phyloP scores from a whole-genome alignment of 2,329 filamentous ascomycete species.

The Cercospora canescens region DNA sequence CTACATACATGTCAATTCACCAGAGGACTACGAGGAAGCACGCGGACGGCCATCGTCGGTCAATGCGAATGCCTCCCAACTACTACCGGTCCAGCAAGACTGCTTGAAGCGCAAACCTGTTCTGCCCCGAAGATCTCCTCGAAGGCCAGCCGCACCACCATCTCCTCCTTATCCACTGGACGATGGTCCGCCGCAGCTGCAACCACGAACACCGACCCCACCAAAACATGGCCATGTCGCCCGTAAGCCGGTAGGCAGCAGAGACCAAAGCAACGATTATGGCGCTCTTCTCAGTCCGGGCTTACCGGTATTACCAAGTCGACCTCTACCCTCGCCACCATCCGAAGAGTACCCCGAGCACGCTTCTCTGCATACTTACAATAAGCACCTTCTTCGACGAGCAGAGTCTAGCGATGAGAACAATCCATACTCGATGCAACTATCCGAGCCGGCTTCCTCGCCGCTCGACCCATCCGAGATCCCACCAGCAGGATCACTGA shows the following conservation, averaged over 20 bases:
- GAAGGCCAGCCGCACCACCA: conserved; percentile 17
- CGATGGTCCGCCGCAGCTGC: conserved; percentile 11
- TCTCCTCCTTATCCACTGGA: conserved; percentile 25
- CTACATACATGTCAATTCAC: conserved; percentile 75
- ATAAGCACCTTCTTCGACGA: conserved; percentile 25
- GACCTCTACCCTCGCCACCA: conserved; percentile 31
- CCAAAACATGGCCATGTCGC: conserved; percentile 20
- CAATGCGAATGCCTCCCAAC: conserved; percentile 24
- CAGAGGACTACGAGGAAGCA: conserved; percentile 56
- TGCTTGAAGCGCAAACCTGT: conserved; percentile 21
- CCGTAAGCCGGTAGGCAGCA: conserved; percentile 28
- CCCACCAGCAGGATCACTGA: conserved; percentile 36
- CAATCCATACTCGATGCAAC: conserved; percentile 28
- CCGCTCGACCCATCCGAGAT: conserved; percentile 11
- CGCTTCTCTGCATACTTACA: conserved; percentile 26
- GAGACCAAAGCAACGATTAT: background rate
- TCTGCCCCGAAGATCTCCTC: conserved; percentile 21
- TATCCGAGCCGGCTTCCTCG: conserved; percentile 15
- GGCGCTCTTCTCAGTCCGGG: conserved; percentile 4
- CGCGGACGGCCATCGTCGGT: conserved; percentile 21
- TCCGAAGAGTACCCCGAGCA: conserved; percentile 22
- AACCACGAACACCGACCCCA: conserved; percentile 7
- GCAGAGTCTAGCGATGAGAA: conserved; percentile 24
- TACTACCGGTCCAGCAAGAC: conserved; percentile 19
- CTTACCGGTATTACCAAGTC: conserved; percentile 24